A percentile compares a stretch with the other conserved stretches of the same genome.
Conservation (phyloP, 106 monocot species). For the Narthecium ossifragum region DNA sequence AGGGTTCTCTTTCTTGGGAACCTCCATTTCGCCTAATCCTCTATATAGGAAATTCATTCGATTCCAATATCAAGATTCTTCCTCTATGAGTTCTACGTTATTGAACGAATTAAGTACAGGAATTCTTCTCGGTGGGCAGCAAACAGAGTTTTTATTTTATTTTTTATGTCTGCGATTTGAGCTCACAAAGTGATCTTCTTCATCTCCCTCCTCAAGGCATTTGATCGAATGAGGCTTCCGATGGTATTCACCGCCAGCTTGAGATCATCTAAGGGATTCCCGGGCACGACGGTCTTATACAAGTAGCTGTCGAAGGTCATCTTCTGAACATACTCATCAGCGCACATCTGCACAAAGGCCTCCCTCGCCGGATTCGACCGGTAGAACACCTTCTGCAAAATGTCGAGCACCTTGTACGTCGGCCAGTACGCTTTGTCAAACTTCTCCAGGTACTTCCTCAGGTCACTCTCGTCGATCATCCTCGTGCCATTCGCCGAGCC, state of each 20-base stretch:
- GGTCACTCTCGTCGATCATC: conserved; percentile 77
- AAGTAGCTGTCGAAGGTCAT: conserved; percentile 99
- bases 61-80: too few species aligned
- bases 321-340: conserved; percentile 92
- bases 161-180: too few species aligned
- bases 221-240: conserved; percentile 83
- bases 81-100: too few species aligned
- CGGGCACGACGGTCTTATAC: conserved; percentile 86
- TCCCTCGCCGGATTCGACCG: conserved; percentile 75
- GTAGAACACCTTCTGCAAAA: conserved; percentile 98
- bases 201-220: conserved; percentile 78
- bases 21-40: too few species aligned
- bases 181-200: conserved; percentile 49
- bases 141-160: too few species aligned
- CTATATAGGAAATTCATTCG: too few species aligned
- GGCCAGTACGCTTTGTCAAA: conserved; percentile 92
- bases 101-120: too few species aligned
- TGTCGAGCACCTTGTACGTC: conserved; percentile 95
- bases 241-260: conserved; percentile 89
- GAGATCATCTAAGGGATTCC: conserved; percentile 83
- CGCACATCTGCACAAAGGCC: conserved; percentile 84
- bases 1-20: too few species aligned
- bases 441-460: conserved; percentile 63
- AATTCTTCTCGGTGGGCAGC: too few species aligned
- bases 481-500: conserved; percentile 55